Percentiles rank a stretch among this genome's conserved stretches.
Evolutionary conservation across 2,329 filamentous ascomycete genomes (phyloP).

Genomic region (Hansfordia pulvinata): DNA sequence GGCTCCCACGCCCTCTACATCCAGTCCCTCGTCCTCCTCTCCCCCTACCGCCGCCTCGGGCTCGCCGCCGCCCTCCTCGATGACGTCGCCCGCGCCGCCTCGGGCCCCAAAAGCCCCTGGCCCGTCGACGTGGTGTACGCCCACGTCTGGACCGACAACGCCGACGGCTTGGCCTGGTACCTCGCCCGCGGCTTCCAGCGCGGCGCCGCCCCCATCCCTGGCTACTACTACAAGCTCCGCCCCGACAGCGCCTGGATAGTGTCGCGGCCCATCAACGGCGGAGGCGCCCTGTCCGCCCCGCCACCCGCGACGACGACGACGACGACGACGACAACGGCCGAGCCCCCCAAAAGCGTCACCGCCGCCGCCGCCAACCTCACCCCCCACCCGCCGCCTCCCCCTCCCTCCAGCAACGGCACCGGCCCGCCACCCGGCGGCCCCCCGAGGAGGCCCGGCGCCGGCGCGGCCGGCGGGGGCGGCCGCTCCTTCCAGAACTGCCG

Average conservation of each 20-base stretch:
- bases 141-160: conserved; percentile 56
- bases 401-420: conserved; percentile 13
- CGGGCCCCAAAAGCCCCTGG: conserved; percentile 16
- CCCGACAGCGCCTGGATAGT: conserved; percentile 51
- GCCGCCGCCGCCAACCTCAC: conserved; percentile 13
- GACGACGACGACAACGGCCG: conserved; percentile 2
- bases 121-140: conserved; percentile 38
- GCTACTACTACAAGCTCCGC: conserved; percentile 49
- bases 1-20: conserved; percentile 41
- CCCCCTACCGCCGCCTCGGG: conserved; percentile 47
- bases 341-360: conserved; percentile 11
- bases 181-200: conserved; percentile 38
- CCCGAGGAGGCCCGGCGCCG: conserved; percentile 7
- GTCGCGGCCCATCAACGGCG: conserved; percentile 22
- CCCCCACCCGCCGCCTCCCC: conserved; percentile 13
- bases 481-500: conserved; percentile 45
- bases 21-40: conserved; percentile 48
- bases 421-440: conserved; percentile 4
- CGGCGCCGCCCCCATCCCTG: conserved; percentile 27
- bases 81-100: conserved; percentile 29
- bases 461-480: conserved; percentile 14
- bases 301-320: conserved; percentile 1
- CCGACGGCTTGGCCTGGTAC: conserved; percentile 52
- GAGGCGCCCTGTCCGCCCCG: not conserved
- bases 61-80: conserved; percentile 44